Evolutionary conservation across 345 rosid species (phyloP).

Genomic region (Turritis glabra): DNA sequence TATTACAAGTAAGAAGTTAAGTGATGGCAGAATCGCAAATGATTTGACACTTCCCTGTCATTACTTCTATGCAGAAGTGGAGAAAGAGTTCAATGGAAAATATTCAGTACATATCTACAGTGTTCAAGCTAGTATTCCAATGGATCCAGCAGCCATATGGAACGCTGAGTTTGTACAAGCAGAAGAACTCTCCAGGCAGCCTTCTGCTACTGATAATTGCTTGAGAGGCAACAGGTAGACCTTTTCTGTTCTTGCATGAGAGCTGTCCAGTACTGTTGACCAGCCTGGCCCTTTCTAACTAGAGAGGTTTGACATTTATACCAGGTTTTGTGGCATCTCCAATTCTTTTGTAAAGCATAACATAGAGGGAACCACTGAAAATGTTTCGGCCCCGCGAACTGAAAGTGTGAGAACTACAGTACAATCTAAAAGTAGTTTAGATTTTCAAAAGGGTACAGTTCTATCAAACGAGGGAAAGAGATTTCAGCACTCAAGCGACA

Average conservation of each 20-base stretch:
- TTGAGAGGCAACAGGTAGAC: constrained; percentile 85
- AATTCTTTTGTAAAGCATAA: constrained; percentile 65
- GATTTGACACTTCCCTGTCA: constrained; percentile 7
- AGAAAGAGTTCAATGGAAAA: constrained; percentile 64
- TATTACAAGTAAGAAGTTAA: neutral
- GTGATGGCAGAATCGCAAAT: neutral
- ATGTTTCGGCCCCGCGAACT: constrained; percentile 36
- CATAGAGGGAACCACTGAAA: constrained; percentile 46
- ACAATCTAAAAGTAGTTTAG: constrained; percentile 38
- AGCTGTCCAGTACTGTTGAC: neutral
- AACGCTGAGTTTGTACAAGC: constrained; percentile 89
- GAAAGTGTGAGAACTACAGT: constrained; percentile 43
- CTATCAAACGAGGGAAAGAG: constrained; percentile 41
- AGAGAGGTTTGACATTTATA: constrained; percentile 5
- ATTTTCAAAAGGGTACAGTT: constrained; percentile 29
- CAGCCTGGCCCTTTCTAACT: constrained; percentile 17
- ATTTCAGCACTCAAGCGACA: constrained; percentile 44
- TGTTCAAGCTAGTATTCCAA: constrained; percentile 80
- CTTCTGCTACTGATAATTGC: constrained; percentile 60
- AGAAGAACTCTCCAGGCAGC: constrained; percentile 77
- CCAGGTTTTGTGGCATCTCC: constrained; percentile 82
- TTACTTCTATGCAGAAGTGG: constrained; percentile 61
- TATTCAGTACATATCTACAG: constrained; percentile 80
- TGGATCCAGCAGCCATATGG: constrained; percentile 82
- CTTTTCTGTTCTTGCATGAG: constrained; percentile 9